These are phyloP conservation scores for Mortierella sp. DNA, from an alignment of 371 early-diverging fungal species.

Conservation along the genomic window DNA sequence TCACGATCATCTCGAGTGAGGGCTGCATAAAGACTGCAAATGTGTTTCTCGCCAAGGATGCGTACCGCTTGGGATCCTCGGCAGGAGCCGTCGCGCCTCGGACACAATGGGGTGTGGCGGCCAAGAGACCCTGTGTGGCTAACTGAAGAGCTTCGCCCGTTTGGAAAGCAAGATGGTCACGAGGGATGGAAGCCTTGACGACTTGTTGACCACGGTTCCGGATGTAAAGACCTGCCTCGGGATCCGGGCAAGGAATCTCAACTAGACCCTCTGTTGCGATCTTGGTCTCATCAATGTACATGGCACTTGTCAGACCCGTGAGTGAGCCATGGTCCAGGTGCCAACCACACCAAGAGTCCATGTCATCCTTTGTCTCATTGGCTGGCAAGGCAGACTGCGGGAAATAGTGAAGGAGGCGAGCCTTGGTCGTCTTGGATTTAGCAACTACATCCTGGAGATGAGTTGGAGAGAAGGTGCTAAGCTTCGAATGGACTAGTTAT, in stretches of 20 bases:
- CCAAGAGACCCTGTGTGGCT: constrained; percentile 57
- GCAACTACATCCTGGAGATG: constrained; percentile 55
- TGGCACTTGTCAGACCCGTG: constrained; percentile 65
- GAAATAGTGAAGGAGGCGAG: constrained; percentile 72
- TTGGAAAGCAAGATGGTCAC: constrained; percentile 70
- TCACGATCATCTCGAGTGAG: constrained; percentile 49
- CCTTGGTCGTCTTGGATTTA: constrained; percentile 61
- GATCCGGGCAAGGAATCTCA: constrained; percentile 54
- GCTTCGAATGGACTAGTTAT: constrained; percentile 24
- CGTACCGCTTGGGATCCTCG: constrained; percentile 40
- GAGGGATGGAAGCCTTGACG: constrained; percentile 63
- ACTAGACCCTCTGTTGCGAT: constrained; percentile 7
- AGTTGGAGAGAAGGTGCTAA: constrained; percentile 38
- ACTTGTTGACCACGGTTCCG: constrained; percentile 57
- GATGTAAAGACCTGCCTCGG: constrained; percentile 65
- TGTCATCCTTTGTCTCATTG: constrained; percentile 34
- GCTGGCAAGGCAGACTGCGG: constrained; percentile 50
- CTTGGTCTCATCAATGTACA: constrained; percentile 60
- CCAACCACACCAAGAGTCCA: constrained; percentile 72
- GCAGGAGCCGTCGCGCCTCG: constrained; percentile 55
- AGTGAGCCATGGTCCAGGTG: constrained; percentile 67
- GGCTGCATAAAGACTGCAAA: constrained; percentile 75
- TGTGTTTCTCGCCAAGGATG: constrained; percentile 63
- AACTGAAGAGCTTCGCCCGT: constrained; percentile 71
- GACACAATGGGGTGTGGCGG: constrained; percentile 74